Percentiles rank a stretch among this genome's conserved stretches.
Evolutionary conservation across 2,329 filamentous ascomycete genomes (phyloP).

Genomic region (Nigrospora osmanthi): DNA sequence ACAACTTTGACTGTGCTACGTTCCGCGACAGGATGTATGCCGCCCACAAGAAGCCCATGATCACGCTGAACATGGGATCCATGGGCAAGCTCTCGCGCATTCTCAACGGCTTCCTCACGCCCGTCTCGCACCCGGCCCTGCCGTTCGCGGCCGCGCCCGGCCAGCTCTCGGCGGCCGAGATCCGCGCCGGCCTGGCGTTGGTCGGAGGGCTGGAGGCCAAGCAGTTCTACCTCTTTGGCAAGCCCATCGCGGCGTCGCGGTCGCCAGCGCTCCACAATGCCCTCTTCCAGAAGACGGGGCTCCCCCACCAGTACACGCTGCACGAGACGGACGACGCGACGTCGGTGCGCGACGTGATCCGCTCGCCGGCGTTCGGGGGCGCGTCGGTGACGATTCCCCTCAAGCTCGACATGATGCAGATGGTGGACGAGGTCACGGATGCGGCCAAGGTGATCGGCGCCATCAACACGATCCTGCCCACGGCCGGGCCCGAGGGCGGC

Average conservation of each 20-base stretch:
- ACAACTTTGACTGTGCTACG: slow-evolving; percentile 76
- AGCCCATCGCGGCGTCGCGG: slow-evolving; percentile 71
- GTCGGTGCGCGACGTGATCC: slow-evolving; percentile 59
- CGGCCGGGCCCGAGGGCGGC: slow-evolving; percentile 25
- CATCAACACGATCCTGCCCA: slow-evolving; percentile 83
- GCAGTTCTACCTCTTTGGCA: slow-evolving; percentile 82
- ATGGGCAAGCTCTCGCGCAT: slow-evolving; percentile 84
- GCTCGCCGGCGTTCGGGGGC: slow-evolving; percentile 71
- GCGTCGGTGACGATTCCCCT: slow-evolving; percentile 94
- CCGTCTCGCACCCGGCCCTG: slow-evolving; percentile 82
- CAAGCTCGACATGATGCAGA: slow-evolving; percentile 77
- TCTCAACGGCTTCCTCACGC: slow-evolving; percentile 87
- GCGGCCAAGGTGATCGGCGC: slow-evolving; percentile 81
- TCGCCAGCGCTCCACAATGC: slow-evolving; percentile 88
- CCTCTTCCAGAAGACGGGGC: slow-evolving; percentile 66
- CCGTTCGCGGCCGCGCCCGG: slow-evolving; percentile 91
- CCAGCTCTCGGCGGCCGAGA: slow-evolving; percentile 84
- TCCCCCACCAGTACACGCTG: slow-evolving; percentile 75
- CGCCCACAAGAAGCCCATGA: slow-evolving; percentile 74
- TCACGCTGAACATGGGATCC: slow-evolving; percentile 92
- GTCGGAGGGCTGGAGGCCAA: slow-evolving; percentile 70
- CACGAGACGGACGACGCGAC: slow-evolving; percentile 63
- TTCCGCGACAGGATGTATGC: slow-evolving; percentile 73
- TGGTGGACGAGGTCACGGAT: slow-evolving; percentile 72
- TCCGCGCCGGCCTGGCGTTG: slow-evolving; percentile 68